phyloP scores from a whole-genome alignment of 495 filamentous ascomycete genomes.

The Aspergillus mulundensis region DNA sequence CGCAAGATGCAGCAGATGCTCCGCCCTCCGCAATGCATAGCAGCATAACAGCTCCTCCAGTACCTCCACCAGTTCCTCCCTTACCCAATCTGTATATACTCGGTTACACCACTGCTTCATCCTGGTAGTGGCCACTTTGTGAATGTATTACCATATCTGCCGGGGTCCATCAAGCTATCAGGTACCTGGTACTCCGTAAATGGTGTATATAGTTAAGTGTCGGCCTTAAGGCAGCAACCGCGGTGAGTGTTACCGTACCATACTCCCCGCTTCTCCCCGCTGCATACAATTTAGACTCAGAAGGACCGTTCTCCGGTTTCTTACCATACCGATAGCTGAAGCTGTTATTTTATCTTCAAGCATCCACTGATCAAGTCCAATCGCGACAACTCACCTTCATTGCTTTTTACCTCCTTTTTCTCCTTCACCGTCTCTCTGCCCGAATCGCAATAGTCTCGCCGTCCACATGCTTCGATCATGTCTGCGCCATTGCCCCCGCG shows the following conservation, averaged over 20 bases:
- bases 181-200: neutral
- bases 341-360: slow-evolving; percentile 5
- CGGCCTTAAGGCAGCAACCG: neutral
- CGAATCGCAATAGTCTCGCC: neutral
- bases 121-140: neutral
- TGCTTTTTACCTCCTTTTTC: neutral
- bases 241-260: slow-evolving; percentile 5
- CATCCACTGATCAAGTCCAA: neutral
- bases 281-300: neutral
- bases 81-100: neutral
- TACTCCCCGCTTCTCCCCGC: neutral
- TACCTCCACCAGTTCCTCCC: neutral
- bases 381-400: neutral
- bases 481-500: slow-evolving; percentile 26
- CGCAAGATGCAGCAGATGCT: slow-evolving; percentile 4
- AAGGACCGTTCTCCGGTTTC: neutral
- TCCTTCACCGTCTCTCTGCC: neutral
- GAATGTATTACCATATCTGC: neutral
- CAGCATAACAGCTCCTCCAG: neutral
- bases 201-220: neutral
- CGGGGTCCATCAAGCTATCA: neutral
- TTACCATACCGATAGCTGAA: neutral
- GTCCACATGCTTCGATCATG: slow-evolving; percentile 37
- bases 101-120: neutral
- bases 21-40: neutral